Base-by-base conservation (phyloP, 192 early-diverging fungal species). In the Dissophora ornata region DNA sequence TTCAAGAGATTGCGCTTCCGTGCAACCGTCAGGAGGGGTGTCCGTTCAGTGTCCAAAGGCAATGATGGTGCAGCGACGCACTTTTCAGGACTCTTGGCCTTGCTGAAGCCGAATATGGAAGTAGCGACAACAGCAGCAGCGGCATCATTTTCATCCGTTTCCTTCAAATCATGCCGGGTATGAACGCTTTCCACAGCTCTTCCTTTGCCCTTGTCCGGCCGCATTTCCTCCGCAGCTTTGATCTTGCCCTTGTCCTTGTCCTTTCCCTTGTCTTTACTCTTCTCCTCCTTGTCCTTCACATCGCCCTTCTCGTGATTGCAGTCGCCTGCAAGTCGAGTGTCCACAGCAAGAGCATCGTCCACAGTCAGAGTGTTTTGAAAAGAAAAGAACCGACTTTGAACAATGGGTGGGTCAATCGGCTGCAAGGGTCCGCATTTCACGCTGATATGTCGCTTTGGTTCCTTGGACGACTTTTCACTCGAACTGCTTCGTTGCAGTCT, bases 1-100 rank as follows among this genome's bases (percentile, higher is more conserved):
- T 58, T 68, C 15, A 68, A 24, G 1, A 68, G 56, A 26, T 30
- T 58, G 16, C 66, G 66, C 32, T 68, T 68, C 2, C 38, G 45
- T 19, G 66, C 66, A 30, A 58, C 28, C 11, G 66, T 68, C 9
- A 68, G 36, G 4, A 38, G 28, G 15, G 29, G 28, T 8, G 15
- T 32, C 5, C 3, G 15, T 11, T 40, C 26, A 18, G 19, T 29
- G 25, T 15, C 36, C 29, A 18, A 5, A 21, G 56, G 22, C 40
- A 41, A 28, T 12, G 28, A 29, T 2, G 38, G 10, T n/a, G 18
- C n/a, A n/a, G n/a, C 18, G 15, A 45, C 18, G 12, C 12, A 9
- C 28, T 54, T 28, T 34, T 28, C 52, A 54, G 33, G 12, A 54
- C 52, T 21, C 34, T 19, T 5, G 2, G 16, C n/a, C 3, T 24